Evolutionary conservation across 306 rosid genomes (phyloP), one percentile per base, ranked within the genome.

Genomic region (Trifolium pratense): DNA sequence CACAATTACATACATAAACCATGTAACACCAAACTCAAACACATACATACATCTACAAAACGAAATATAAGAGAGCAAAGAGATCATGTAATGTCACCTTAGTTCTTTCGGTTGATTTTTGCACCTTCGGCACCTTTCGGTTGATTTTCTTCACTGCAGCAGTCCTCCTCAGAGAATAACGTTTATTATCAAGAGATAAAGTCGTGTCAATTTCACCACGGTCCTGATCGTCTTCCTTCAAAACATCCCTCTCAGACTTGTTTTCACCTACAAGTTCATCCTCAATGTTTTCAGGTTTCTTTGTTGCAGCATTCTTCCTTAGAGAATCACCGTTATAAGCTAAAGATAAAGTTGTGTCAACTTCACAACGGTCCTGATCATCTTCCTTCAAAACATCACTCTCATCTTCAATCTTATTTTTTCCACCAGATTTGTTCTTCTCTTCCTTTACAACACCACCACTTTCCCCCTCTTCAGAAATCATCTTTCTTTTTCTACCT

Each of bases 51-150:
- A 64, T 64, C 69, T 5, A 64, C 70, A 67, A 26, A 53, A 26
- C 9, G 53, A 70, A 29, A 17, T 0, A 57, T 14, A 43, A 60
- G 49, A 13, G 16, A 78, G 36, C 18, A 68, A n/a, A 37, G 21
- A 48, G 14, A 56, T 31, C 3, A 11, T 25, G 5, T 31, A 45
- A 80, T 78, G 53, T 80, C 62, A 68, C 75, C 81, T 78, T 56
- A 6, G 20, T 70, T 1, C 0, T 0, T 0, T 80, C 60, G 1
- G 40, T 65, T 9, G 0, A 0, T 25, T 20, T 56, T 48, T 66
- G 46, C 67, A 1, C 26, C 25, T 37, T 65, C 45, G 13, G 70
- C n/a, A n/a, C n/a, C 0, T 0, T 0, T 80, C 60, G 1, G 40
- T 65, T 9, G 0, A 0, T 25, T 20, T 56, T 48, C 53, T 2